Percentiles rank a stretch among this genome's conserved stretches.
Conservation (phyloP, 176 grass and related monocot species). For the Aegilops bicornis region DNA sequence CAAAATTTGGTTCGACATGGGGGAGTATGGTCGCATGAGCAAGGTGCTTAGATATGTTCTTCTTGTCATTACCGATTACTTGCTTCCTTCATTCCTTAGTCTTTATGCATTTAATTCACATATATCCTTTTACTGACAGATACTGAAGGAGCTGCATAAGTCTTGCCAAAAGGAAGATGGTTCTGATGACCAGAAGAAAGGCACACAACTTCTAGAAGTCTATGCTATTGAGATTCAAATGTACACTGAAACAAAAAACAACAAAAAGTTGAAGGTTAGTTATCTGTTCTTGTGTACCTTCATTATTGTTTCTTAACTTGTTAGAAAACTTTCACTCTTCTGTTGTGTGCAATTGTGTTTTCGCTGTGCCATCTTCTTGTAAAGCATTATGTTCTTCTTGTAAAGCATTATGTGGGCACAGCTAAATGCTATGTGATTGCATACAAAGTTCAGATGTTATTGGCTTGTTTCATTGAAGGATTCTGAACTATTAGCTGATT, state of each 20-base stretch:
- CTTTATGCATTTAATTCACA: neutral
- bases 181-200: conserved; percentile 99
- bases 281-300: neutral
- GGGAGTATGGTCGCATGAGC: conserved; percentile 94
- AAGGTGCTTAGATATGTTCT: conserved; percentile 60
- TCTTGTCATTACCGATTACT: neutral
- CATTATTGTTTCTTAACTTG: neutral
- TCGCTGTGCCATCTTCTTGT: neutral
- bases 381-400: neutral
- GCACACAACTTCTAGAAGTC: conserved; percentile 98
- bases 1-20: conserved; percentile 99
- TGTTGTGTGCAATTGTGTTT: neutral
- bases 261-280: conserved; percentile 93
- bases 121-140: conserved; percentile 37
- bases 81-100: neutral
- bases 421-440: too few relatives aligned
- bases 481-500: neutral
- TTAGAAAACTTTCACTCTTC: neutral
- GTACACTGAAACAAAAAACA: conserved; percentile 99
- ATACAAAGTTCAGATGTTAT: neutral
- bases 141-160: conserved; percentile 86
- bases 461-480: neutral
- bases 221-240: conserved; percentile 99
- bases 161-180: conserved; percentile 98
- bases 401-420: neutral